phyloP scores from a whole-genome alignment of 2,329 filamentous ascomycete genomes.

The Pseudogymnoascus sp. region DNA sequence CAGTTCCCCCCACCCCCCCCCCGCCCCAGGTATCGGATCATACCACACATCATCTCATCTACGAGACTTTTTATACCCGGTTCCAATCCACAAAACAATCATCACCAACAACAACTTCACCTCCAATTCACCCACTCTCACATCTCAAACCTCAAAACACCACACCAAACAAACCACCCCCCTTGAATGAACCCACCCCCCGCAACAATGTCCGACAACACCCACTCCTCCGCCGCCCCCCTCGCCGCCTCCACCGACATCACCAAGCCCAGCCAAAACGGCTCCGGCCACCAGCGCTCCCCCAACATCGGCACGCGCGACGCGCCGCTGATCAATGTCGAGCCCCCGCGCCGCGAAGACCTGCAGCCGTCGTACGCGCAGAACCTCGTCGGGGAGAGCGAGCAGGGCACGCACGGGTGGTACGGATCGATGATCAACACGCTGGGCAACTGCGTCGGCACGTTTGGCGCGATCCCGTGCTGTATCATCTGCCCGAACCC shows the following conservation, averaged over 20 bases:
- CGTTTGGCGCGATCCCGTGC: conserved; percentile 79
- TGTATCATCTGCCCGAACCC: conserved; percentile 90
- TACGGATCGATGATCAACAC: conserved; percentile 80
- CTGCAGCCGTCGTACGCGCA: conserved; percentile 66
- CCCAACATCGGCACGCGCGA: conserved; percentile 14
- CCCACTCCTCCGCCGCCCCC: neutral
- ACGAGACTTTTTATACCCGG: neutral
- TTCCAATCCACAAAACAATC: neutral
- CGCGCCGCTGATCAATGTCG: conserved; percentile 55
- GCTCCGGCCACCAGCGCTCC: neutral
- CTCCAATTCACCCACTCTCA: neutral
- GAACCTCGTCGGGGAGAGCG: conserved; percentile 51
- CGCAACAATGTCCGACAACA: neutral
- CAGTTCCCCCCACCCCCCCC: neutral
- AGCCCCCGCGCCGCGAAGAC: conserved; percentile 74
- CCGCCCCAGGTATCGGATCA: neutral
- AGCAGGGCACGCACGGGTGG: conserved; percentile 72
- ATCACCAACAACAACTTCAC: neutral
- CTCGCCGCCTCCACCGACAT: neutral
- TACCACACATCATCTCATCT: neutral
- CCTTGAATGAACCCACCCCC: neutral
- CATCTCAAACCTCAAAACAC: too few species aligned
- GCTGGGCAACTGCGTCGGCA: conserved; percentile 68
- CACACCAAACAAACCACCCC: neutral
- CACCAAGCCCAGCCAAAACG: neutral